A percentile compares a stretch with the other conserved stretches of the same genome.
These are phyloP conservation scores for Pichia sp. DNA, from an alignment of 1,139 yeast genomes.

Conservation along the genomic window DNA sequence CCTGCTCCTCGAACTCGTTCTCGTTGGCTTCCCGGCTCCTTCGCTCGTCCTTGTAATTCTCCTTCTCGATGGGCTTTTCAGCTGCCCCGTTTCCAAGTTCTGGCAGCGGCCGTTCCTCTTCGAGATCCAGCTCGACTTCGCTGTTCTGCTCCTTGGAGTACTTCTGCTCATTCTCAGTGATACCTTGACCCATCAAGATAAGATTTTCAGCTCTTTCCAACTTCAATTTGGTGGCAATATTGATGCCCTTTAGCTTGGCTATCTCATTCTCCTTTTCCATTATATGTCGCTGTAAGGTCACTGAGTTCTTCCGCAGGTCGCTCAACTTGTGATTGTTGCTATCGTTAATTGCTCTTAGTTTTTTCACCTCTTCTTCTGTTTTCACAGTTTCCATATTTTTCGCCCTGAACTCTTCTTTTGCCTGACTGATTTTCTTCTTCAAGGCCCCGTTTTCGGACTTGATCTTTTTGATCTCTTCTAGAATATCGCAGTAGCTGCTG, in stretches of 20 bases:
- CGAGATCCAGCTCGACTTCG: too few relatives aligned
- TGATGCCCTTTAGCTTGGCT: slow-evolving; percentile 16
- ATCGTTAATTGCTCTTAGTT: slow-evolving; percentile 6
- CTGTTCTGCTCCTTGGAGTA: background rate
- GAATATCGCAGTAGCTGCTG: slow-evolving; percentile 18
- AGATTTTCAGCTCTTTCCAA: slow-evolving; percentile 17
- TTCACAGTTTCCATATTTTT: background rate
- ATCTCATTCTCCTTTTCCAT: slow-evolving; percentile 16
- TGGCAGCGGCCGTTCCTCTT: too few relatives aligned
- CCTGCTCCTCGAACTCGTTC: slow-evolving; percentile 3
- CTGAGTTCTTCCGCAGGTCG: slow-evolving; percentile 4
- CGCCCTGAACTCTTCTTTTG: background rate
- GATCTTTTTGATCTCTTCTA: slow-evolving; percentile 14
- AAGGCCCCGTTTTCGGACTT: slow-evolving; percentile 1
- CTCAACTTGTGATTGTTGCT: slow-evolving; percentile 3
- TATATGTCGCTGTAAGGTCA: slow-evolving; percentile 1
- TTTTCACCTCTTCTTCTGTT: background rate
- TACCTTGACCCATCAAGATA: background rate
- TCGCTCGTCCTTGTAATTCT: background rate
- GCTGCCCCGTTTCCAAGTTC: too few relatives aligned
- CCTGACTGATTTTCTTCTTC: background rate
- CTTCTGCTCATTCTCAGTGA: background rate
- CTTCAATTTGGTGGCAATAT: slow-evolving; percentile 20
- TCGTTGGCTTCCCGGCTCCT: background rate
- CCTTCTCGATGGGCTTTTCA: slow-evolving; percentile 5